phyloP scores from a whole-genome alignment of 1,284 basidiomycete genomes.

The Schizophyllum amplum region DNA sequence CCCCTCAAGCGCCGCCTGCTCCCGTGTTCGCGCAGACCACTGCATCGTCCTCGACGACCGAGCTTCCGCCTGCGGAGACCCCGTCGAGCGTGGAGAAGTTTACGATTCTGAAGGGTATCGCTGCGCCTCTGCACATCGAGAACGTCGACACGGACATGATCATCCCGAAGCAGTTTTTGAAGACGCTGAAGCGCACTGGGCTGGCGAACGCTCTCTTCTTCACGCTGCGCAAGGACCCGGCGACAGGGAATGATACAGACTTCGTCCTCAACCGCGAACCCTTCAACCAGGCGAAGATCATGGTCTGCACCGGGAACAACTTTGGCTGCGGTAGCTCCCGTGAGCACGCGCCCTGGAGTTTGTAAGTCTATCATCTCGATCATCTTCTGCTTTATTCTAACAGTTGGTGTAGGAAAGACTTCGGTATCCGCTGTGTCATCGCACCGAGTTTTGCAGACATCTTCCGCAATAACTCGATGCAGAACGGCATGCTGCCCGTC shows the following conservation, averaged over 20 bases:
- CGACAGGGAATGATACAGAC: conserved; percentile 76
- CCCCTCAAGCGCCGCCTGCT: conserved; percentile 38
- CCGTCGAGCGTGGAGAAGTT: conserved; percentile 73
- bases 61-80: conserved; percentile 41
- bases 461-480: conserved; percentile 89
- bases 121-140: conserved; percentile 84
- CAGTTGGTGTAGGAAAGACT: conserved; percentile 63
- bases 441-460: conserved; percentile 95
- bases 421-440: conserved; percentile 89
- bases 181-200: conserved; percentile 90
- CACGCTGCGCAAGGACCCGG: conserved; percentile 73
- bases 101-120: conserved; percentile 73
- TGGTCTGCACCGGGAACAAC: conserved; percentile 87
- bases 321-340: conserved; percentile 94
- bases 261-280: conserved; percentile 87
- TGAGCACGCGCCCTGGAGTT: conserved; percentile 95
- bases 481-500: conserved; percentile 94
- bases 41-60: conserved; percentile 18
- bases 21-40: conserved; percentile 7
- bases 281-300: conserved; percentile 74
- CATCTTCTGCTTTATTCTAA: conserved; percentile 4
- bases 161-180: conserved; percentile 94
- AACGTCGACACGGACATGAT: conserved; percentile 98
- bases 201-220: conserved; percentile 87
- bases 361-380: conserved; percentile 43